These are phyloP conservation scores for Trichoderma sp. DNA, from an alignment of 2,329 filamentous ascomycete species.

Conservation along the genomic window DNA sequence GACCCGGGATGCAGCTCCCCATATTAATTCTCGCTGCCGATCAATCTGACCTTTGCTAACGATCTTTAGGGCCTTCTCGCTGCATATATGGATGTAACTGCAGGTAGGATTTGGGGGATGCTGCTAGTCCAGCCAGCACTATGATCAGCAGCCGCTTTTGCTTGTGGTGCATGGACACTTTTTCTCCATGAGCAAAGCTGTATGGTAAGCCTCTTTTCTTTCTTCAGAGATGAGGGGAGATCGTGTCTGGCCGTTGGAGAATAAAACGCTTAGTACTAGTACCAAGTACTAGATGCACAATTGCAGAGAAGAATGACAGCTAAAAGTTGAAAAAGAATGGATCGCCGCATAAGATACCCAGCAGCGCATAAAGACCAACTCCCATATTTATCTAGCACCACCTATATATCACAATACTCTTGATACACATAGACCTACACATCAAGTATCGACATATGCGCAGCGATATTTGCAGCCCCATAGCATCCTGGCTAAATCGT, in stretches of 20 bases:
- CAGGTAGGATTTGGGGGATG: not conserved
- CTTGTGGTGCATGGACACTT: not conserved
- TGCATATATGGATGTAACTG: not conserved
- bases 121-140: not conserved
- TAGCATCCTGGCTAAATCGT: not conserved
- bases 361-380: not conserved
- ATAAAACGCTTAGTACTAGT: not conserved
- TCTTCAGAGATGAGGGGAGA: not conserved
- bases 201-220: not conserved
- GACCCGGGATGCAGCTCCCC: conserved; percentile 17
- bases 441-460: not conserved
- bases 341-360: not conserved
- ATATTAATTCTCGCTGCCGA: conserved; percentile 8
- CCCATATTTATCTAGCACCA: not conserved
- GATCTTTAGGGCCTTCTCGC: not conserved
- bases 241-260: no score
- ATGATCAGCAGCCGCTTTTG: not conserved
- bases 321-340: not conserved
- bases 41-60: conserved; percentile 15
- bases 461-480: not conserved
- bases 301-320: no score
- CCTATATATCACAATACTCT: not conserved
- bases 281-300: no score
- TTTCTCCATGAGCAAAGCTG: not conserved
- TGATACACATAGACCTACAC: not conserved